These are phyloP conservation scores for Fusarium anthophilum DNA, from an alignment of 2,329 filamentous ascomycete species.

Conservation along the genomic window DNA sequence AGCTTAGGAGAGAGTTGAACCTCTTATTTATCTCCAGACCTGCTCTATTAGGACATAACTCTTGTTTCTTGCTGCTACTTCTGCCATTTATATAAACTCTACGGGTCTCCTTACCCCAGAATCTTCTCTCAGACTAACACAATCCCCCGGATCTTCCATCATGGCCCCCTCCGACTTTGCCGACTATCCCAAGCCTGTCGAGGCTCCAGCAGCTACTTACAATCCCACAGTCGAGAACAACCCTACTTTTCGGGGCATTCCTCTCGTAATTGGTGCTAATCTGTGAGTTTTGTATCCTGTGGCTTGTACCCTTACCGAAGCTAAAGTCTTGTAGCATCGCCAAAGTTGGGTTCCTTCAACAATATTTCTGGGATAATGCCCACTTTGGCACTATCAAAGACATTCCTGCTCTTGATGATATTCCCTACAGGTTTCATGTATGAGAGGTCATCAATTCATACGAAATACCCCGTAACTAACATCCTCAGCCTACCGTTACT, in stretches of 20 bases:
- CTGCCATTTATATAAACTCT: neutral
- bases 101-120: neutral
- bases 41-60: neutral
- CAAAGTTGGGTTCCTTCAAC: conserved; percentile 68
- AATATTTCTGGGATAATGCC: conserved; percentile 75
- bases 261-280: conserved; percentile 69
- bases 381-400: conserved; percentile 60
- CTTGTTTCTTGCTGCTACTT: neutral
- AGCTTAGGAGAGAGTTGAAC: neutral
- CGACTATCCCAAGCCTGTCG: conserved; percentile 53
- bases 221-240: conserved; percentile 63
- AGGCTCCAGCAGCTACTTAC: conserved; percentile 51
- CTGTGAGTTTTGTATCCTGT: conserved; percentile 57
- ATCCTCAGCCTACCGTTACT: conserved; percentile 63
- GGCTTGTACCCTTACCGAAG: neutral
- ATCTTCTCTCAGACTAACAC: neutral
- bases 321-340: conserved; percentile 60
- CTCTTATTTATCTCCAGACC: neutral
- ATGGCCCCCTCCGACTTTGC: conserved; percentile 50
- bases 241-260: conserved; percentile 73
- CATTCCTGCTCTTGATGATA: conserved; percentile 57
- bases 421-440: conserved; percentile 60
- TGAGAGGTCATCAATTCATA: conserved; percentile 20
- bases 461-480: neutral
- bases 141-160: neutral